phyloP scores from a whole-genome alignment of 352 stramenopile species.

The Globisporangium barbulae region DNA sequence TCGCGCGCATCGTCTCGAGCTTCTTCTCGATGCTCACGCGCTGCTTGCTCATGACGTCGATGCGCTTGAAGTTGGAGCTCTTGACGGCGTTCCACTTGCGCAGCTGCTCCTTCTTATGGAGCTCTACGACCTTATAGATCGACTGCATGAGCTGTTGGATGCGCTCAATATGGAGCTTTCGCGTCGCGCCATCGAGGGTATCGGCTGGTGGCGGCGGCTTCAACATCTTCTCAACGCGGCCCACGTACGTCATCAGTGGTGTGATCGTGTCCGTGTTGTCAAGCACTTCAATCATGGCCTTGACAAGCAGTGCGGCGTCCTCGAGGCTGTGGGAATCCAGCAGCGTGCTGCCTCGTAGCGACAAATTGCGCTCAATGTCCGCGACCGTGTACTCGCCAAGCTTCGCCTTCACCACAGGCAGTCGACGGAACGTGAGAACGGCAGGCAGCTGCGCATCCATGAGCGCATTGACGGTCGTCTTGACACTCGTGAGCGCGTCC shows the following conservation, averaged over 20 bases:
- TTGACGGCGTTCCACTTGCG: constrained; percentile 59
- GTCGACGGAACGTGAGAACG: constrained; percentile 53
- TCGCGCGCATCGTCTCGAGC: constrained; percentile 55
- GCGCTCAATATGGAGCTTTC: constrained; percentile 29
- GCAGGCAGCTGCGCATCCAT: constrained; percentile 35
- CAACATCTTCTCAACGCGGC: constrained; percentile 50
- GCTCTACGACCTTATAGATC: constrained; percentile 41
- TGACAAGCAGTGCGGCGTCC: constrained; percentile 51
- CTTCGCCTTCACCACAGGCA: constrained; percentile 34
- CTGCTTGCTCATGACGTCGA: constrained; percentile 64
- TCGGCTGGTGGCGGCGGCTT: constrained; percentile 15
- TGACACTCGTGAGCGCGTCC: constrained; percentile 39
- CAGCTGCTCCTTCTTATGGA: constrained; percentile 38
- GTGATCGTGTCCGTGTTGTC: constrained; percentile 34
- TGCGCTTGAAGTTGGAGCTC: constrained; percentile 52
- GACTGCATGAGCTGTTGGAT: constrained; percentile 53
- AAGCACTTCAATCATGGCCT: constrained; percentile 50
- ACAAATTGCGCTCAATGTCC: constrained; percentile 54
- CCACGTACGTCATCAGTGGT: constrained; percentile 43
- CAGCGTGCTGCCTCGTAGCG: constrained; percentile 38
- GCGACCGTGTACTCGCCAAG: constrained; percentile 58
- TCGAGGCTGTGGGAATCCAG: constrained; percentile 26
- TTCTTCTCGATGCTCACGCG: constrained; percentile 54
- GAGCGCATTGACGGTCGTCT: constrained; percentile 37
- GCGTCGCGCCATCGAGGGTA: not conserved